Evolutionary conservation across 305 asterid species (phyloP), one percentile per base, ranked within the genome.

Genomic region (Rubia tinctorum): DNA sequence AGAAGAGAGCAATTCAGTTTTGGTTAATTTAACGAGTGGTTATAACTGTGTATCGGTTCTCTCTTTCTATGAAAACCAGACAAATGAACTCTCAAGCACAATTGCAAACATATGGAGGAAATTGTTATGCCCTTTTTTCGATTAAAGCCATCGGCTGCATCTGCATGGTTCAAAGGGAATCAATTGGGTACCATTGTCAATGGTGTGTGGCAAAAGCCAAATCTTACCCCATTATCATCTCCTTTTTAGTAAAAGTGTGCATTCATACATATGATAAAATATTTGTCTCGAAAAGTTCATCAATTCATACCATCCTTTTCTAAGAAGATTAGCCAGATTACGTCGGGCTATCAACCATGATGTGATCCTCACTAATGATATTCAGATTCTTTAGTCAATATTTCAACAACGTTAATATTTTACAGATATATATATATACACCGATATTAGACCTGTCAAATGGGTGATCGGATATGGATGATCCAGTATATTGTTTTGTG

Each of bases 261-360:
- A 40, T 66, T 39, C 69, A 27, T 30, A 15, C 42, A 30, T 4
- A 30, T 17, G 71, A 11, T 66, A 66, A 40, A 27, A 40, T 9
- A 17, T 66, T 66, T 39, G 53, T 43, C 37, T 66, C 53, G 8
- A 51, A 66, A 66, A 40, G 70, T 66, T 66, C 37, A 42, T 42
- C 71, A 22, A 20, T 20, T 66, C n/a, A 43, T 42, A 7, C 56
- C n/a, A 66, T n/a, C 55, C 71, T 39, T 66, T 43, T 66, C 71
- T 42, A 55, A n/a, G 3, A 66, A 43, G 71, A 43, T 66, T 42
- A 66, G 37, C 71, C 1, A 42, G 51, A 17, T 66, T 66, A 43
- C 71, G 56, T 66, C 71, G 15, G 7, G n/a, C 37, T 20, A 42
- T 66, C 9, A 34, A 6, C 45, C 70, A 64, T 40, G 70, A 66